Conservation (phyloP, 768 basidiomycete species). For the Auriscalpium orientale region DNA sequence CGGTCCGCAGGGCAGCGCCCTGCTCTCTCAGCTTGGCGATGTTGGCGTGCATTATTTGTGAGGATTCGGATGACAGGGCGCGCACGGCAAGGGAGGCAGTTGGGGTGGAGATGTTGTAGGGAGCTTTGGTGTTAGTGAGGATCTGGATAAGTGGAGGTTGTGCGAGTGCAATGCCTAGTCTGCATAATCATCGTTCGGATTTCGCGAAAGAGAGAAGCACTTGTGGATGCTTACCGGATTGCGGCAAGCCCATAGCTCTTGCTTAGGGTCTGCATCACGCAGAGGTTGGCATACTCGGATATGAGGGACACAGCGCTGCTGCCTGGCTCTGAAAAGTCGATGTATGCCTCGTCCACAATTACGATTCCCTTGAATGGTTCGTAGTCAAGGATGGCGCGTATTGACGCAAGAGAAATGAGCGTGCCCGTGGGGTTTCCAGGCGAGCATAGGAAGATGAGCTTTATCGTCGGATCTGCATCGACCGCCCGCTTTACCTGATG, state of each 20-base stretch:
- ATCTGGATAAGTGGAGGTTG: conserved; percentile 88
- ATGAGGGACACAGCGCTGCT: conserved; percentile 65
- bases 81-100: conserved; percentile 76
- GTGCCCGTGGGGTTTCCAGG: conserved; percentile 98
- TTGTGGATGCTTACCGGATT: conserved; percentile 60
- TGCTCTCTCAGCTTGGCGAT: conserved; percentile 47
- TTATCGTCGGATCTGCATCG: conserved; percentile 67
- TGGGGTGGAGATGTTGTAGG: conserved; percentile 92
- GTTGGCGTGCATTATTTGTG: conserved; percentile 60
- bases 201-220: not conserved
- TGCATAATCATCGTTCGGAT: conserved; percentile 23
- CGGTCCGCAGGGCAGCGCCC: conserved; percentile 46
- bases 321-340: conserved; percentile 73
- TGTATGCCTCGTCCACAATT: conserved; percentile 94
- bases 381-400: conserved; percentile 69
- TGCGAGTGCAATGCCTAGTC: conserved; percentile 84
- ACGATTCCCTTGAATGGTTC: conserved; percentile 84
- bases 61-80: conserved; percentile 62
- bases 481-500: conserved; percentile 64
- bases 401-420: conserved; percentile 59
- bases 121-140: conserved; percentile 92
- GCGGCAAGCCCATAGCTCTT: conserved; percentile 95
- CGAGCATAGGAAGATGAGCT: conserved; percentile 91
- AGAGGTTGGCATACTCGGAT: conserved; percentile 77
- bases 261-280: conserved; percentile 94